These are phyloP conservation scores for Zancudomyces culisetae DNA, from an alignment of 371 early-diverging fungal genomes.

Conservation along the genomic window DNA sequence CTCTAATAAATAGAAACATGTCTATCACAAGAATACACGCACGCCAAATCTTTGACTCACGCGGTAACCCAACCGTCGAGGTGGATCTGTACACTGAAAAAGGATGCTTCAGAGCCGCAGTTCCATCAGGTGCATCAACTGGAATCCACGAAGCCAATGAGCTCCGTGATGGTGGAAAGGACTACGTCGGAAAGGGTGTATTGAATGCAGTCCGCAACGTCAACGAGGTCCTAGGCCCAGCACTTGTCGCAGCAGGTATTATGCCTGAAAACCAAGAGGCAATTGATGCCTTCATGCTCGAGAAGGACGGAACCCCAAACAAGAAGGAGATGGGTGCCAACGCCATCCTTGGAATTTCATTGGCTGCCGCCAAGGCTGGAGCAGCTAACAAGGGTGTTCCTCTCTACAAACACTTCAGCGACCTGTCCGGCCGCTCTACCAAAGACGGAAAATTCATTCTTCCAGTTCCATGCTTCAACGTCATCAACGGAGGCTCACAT, in stretches of 20 bases:
- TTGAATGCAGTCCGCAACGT: slow-evolving; percentile 83
- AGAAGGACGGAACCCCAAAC: slow-evolving; percentile 87
- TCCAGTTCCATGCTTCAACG: slow-evolving; percentile 97
- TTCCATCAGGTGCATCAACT: slow-evolving; percentile 97
- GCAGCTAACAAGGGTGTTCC: slow-evolving; percentile 80
- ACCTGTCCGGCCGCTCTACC: slow-evolving; percentile 47
- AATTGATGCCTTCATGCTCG: slow-evolving; percentile 77
- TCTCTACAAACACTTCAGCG: slow-evolving; percentile 79
- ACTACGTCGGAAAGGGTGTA: slow-evolving; percentile 93
- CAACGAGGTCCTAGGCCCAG: slow-evolving; percentile 67
- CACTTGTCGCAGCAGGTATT: slow-evolving; percentile 49
- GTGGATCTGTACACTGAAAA: slow-evolving; percentile 83
- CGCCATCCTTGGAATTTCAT: slow-evolving; percentile 93
- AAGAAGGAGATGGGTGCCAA: slow-evolving; percentile 94
- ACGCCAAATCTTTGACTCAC: slow-evolving; percentile 97
- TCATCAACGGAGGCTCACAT: slow-evolving; percentile 98
- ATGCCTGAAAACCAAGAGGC: slow-evolving; percentile 67
- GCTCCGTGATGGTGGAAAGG: slow-evolving; percentile 75
- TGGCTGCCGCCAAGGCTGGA: slow-evolving; percentile 90
- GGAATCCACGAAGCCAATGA: slow-evolving; percentile 97
- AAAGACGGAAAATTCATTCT: slow-evolving; percentile 71
- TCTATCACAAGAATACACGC: slow-evolving; percentile 69
- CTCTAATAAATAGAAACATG: slow-evolving; percentile 10
- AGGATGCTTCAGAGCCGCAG: slow-evolving; percentile 80
- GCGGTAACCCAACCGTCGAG: slow-evolving; percentile 98